phyloP scores from a whole-genome alignment of 768 basidiomycete genomes.

The Kwoniella botswanensis region DNA sequence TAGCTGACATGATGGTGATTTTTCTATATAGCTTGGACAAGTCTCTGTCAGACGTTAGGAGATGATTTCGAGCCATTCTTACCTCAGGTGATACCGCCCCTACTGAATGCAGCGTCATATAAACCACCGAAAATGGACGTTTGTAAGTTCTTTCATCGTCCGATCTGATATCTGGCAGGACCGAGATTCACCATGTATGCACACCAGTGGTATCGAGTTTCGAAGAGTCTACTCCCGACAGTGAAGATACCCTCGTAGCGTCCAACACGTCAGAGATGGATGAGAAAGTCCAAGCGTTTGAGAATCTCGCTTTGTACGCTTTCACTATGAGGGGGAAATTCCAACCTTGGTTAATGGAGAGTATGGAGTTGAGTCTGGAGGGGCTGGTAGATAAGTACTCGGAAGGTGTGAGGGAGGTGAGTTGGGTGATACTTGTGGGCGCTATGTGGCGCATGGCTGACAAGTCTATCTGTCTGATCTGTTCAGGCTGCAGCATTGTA shows the following conservation, averaged over 20 bases:
- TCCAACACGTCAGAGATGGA: constrained; percentile 37
- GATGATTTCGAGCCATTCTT: constrained; percentile 85
- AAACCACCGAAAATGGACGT: constrained; percentile 59
- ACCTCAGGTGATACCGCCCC: constrained; percentile 78
- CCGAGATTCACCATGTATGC: constrained; percentile 64
- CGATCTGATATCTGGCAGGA: neutral
- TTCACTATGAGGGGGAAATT: constrained; percentile 29
- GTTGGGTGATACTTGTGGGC: neutral
- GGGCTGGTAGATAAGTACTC: constrained; percentile 28
- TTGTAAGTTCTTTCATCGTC: constrained; percentile 12
- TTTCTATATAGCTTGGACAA: constrained; percentile 74
- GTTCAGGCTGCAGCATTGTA: neutral
- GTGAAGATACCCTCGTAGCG: constrained; percentile 75
- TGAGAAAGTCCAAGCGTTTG: constrained; percentile 43
- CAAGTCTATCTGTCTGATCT: neutral
- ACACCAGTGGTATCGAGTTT: constrained; percentile 62
- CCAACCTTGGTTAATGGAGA: constrained; percentile 29
- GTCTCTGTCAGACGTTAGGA: constrained; percentile 82
- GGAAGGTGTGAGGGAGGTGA: constrained; percentile 39
- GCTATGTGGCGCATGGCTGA: neutral
- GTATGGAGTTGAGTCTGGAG: constrained; percentile 36
- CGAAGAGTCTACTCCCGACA: constrained; percentile 56
- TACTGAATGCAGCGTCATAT: constrained; percentile 75
- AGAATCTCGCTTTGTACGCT: constrained; percentile 41
- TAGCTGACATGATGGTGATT: neutral